Conservation (phyloP, 148 eudicot genomes). For the Amaranthus palmeri region DNA sequence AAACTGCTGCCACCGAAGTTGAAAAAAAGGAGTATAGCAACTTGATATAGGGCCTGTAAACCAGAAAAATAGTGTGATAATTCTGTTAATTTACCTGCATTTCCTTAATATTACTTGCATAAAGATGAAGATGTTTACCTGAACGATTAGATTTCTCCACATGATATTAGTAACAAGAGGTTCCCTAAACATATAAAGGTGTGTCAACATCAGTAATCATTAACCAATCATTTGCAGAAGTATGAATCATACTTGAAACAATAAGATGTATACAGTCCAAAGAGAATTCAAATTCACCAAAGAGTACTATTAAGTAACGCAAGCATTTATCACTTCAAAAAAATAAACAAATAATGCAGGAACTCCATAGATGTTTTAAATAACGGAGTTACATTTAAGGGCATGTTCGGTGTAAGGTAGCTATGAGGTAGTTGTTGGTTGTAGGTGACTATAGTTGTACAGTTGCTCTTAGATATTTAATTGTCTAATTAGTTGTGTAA, state of each 20-base stretch:
- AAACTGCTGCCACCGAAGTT: slow-evolving; percentile 53
- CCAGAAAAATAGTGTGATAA: not conserved
- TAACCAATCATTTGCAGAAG: too few species aligned
- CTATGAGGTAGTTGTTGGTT: not conserved
- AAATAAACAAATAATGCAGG: not conserved
- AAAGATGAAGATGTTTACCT: slow-evolving; percentile 37
- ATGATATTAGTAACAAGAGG: slow-evolving; percentile 95
- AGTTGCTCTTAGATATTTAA: too few species aligned
- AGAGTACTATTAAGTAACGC: not conserved
- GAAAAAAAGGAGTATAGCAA: slow-evolving; percentile 62
- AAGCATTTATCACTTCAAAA: not conserved
- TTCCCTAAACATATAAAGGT: slow-evolving; percentile 52
- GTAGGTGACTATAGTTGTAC: too few species aligned
- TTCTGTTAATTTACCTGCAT: not conserved
- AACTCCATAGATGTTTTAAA: not conserved
- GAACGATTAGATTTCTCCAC: slow-evolving; percentile 92
- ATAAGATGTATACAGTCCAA: too few species aligned
- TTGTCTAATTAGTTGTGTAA: too few species aligned
- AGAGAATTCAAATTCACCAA: not conserved
- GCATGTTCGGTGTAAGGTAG: not conserved
- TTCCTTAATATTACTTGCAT: not conserved
- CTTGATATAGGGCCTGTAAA: slow-evolving; percentile 81
- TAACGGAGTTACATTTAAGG: too few species aligned
- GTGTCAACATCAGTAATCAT: slow-evolving; percentile 5
- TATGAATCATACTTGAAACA: too few species aligned